Conservation (phyloP, 352 stramenopile genomes). For the Vaucheria bursata region DNA sequence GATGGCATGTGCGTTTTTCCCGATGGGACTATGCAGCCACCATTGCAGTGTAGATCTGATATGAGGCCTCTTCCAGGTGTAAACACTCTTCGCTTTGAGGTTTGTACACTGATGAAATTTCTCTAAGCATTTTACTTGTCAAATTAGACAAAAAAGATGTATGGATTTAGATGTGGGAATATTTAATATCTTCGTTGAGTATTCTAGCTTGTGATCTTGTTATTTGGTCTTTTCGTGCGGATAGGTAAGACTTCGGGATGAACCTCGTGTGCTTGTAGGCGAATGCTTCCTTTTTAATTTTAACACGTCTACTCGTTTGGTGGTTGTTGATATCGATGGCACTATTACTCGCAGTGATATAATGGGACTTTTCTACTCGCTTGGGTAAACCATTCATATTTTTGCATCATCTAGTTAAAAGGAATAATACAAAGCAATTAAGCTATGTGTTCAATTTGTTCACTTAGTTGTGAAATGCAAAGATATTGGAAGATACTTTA, state of each 20-base stretch:
- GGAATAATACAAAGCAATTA: too few species aligned
- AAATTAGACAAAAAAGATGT: background rate
- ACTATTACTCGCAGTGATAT: slow-evolving; percentile 41
- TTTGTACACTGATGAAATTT: background rate
- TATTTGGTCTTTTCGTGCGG: background rate
- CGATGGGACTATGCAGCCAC: slow-evolving; percentile 19
- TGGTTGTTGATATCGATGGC: slow-evolving; percentile 42
- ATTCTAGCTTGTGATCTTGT: background rate
- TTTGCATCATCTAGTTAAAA: too few species aligned
- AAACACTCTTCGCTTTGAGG: slow-evolving; percentile 42
- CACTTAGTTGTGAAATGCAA: too few species aligned
- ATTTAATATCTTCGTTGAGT: background rate
- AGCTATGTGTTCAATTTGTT: too few species aligned
- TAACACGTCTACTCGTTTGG: slow-evolving; percentile 1
- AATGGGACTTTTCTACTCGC: slow-evolving; percentile 23
- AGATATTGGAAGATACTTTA: too few species aligned
- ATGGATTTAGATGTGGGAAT: background rate
- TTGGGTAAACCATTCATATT: too few species aligned
- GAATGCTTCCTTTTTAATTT: slow-evolving; percentile 42
- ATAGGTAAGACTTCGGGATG: slow-evolving; percentile 13
- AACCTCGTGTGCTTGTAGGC: slow-evolving; percentile 31
- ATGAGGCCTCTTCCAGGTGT: slow-evolving; percentile 21
- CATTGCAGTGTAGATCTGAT: background rate
- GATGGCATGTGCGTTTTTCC: slow-evolving; percentile 36
- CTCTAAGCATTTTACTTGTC: background rate